Evolutionary conservation across 139 green algal species (phyloP).

Genomic region (Coelastrella sp.): DNA sequence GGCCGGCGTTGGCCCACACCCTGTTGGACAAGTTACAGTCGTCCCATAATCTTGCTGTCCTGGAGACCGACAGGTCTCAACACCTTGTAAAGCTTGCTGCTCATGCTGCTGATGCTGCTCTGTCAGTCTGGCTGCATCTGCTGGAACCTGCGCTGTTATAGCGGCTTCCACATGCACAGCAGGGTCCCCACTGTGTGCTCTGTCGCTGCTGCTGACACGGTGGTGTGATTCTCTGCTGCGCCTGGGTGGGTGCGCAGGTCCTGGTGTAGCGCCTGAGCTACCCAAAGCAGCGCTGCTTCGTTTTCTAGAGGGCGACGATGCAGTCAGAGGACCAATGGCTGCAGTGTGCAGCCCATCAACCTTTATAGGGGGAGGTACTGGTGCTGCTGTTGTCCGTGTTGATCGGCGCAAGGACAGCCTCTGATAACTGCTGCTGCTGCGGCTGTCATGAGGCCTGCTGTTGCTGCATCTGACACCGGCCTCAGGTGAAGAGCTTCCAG

Average conservation of each 20-base stretch:
- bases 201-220: conserved; percentile 18
- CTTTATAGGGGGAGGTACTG: conserved; percentile 3
- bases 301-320: neutral
- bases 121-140: neutral
- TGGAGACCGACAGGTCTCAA: neutral
- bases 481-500: neutral
- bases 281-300: neutral
- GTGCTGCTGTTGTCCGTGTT: conserved; percentile 3
- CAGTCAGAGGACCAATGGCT: conserved; percentile 9
- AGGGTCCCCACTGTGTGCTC: neutral
- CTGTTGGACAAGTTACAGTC: too few relatives aligned
- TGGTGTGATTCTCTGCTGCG: neutral
- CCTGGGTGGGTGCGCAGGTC: neutral
- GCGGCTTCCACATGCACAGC: conserved; percentile 8
- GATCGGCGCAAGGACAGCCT: neutral
- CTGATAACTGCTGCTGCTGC: conserved; percentile 28
- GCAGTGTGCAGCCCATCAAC: neutral
- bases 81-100: conserved; percentile 5
- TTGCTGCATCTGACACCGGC: neutral
- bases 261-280: neutral
- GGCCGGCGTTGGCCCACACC: neutral
- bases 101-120: conserved; percentile 17
- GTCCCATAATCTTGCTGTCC: too few relatives aligned
- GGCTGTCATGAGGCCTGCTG: neutral
- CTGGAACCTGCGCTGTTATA: neutral